Percentiles rank a stretch among this genome's conserved stretches.
Evolutionary conservation across 2,329 filamentous ascomycete species (phyloP).

Genomic region (Ophiostoma himal-ulmi): DNA sequence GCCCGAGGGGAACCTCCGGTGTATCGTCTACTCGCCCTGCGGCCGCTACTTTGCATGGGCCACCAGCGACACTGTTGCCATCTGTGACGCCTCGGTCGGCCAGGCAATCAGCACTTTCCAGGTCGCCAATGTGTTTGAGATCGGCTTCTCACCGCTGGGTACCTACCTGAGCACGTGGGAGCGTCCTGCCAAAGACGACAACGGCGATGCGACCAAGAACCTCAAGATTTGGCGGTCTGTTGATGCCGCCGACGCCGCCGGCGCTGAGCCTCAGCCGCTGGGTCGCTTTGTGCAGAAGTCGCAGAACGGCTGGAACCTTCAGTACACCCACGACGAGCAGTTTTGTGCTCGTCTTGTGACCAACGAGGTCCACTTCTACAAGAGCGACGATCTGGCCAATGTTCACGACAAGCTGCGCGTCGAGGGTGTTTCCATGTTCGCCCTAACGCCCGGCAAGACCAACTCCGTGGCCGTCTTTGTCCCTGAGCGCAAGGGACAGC

Average conservation of each 20-base stretch:
- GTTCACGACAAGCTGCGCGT: constrained; percentile 95
- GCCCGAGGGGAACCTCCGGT: constrained; percentile 90
- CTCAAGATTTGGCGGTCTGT: constrained; percentile 91
- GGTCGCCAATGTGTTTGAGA: constrained; percentile 81
- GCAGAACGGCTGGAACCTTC: constrained; percentile 92
- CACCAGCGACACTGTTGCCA: constrained; percentile 75
- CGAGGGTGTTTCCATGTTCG: constrained; percentile 85
- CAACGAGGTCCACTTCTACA: constrained; percentile 96
- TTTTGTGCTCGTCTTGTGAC: constrained; percentile 90
- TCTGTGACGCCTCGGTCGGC: constrained; percentile 76
- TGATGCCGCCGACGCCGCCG: constrained; percentile 62
- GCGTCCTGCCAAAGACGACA: constrained; percentile 83
- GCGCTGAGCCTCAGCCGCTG: constrained; percentile 64
- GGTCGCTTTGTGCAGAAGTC: constrained; percentile 93
- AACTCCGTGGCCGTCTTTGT: constrained; percentile 92
- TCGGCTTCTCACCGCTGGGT: constrained; percentile 87
- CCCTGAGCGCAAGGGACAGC: constrained; percentile 93
- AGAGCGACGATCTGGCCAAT: constrained; percentile 74
- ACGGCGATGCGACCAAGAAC: constrained; percentile 91
- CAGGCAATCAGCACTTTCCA: constrained; percentile 67
- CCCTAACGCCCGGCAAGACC: constrained; percentile 80
- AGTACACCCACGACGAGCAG: constrained; percentile 90
- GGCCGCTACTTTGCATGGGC: constrained; percentile 96
- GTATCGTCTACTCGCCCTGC: constrained; percentile 91
- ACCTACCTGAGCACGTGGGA: constrained; percentile 97